Conservation (phyloP, 805 yeast species). For the Pichia sporocuriosa region DNA sequence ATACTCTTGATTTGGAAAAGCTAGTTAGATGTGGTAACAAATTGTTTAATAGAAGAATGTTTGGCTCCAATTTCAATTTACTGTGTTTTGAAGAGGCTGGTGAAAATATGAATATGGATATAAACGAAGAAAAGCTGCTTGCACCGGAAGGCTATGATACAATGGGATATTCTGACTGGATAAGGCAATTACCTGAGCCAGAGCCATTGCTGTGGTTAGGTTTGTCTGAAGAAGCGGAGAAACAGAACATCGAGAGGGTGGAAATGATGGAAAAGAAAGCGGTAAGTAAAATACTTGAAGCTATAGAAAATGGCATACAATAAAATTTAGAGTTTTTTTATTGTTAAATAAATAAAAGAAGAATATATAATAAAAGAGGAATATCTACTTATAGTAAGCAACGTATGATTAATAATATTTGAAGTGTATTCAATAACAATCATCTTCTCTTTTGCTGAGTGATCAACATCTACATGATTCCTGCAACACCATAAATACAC, state of each 20-base stretch:
- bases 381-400: too few relatives aligned
- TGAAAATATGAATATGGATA: too few relatives aligned
- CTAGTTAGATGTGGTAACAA: conserved; percentile 31
- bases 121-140: conserved; percentile 21
- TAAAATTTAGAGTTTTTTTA: too few relatives aligned
- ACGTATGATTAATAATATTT: too few relatives aligned
- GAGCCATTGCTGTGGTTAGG: conserved; percentile 32
- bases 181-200: conserved; percentile 43
- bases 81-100: background rate
- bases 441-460: too few relatives aligned
- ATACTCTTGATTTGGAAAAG: conserved; percentile 32
- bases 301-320: background rate
- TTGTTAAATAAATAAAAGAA: too few relatives aligned
- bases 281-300: background rate
- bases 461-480: too few relatives aligned
- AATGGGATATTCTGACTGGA: conserved; percentile 37
- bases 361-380: too few relatives aligned
- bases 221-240: conserved; percentile 14
- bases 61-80: conserved; percentile 16
- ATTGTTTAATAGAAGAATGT: conserved; percentile 36
- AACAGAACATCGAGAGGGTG: conserved; percentile 1
- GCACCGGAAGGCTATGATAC: conserved; percentile 42
- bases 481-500: too few relatives aligned
- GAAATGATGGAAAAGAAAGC: background rate
- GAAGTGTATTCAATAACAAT: too few relatives aligned